Base-by-base conservation (phyloP, 2,329 filamentous ascomycete species). In the Phaeomoniella chlamydospora region DNA sequence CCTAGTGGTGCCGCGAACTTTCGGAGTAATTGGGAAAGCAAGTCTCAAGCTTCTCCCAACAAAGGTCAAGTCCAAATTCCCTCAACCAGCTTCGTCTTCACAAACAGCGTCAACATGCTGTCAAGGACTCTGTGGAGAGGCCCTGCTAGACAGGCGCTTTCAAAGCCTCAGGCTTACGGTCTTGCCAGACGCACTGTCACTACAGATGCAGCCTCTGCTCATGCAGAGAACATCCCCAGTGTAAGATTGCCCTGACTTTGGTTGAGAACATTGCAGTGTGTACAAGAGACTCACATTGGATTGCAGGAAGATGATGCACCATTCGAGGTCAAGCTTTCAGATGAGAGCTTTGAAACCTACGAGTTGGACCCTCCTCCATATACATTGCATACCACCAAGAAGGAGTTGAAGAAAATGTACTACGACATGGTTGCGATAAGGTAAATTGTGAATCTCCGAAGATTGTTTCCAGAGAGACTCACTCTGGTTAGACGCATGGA, bases 271-370 rank as follows among this genome's bases (percentile, higher is more conserved):
- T n/a, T n/a, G n/a, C n/a, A n/a, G n/a, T n/a, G n/a, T n/a, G n/a
- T n/a, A n/a, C n/a, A n/a, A n/a, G 15, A 9, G 4, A 33, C n/a
- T 26, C 19, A 14, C 12, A 16, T 17, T 33, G 15, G 16, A 26
- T 9, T 40, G 36, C 56, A 93, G 86, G 82, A 87, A 62, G 87
- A 94, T 61, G 85, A 94, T 55, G 82, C 93, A 72, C 76, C 77
- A 47, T 96, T 98, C 70, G 75, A 80, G 54, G 76, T 98, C 59
- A 80, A 77, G 55, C 80, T 98, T 60, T 93, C 85, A 60, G 85
- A 94, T 61, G 88, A 96, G 80, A 88, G 84, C 69, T 98, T 96
- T 69, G 90, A 98, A 75, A 94, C 90, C 40, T 98, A 96, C 68
- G 86, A 94, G 71, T 76, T 98, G 58, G 90, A 98, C 67, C 87